A percentile compares a stretch with the other conserved stretches of the same genome.
Conservation (phyloP, 2,329 filamentous ascomycete genomes). For the Exophiala oligosperma region DNA sequence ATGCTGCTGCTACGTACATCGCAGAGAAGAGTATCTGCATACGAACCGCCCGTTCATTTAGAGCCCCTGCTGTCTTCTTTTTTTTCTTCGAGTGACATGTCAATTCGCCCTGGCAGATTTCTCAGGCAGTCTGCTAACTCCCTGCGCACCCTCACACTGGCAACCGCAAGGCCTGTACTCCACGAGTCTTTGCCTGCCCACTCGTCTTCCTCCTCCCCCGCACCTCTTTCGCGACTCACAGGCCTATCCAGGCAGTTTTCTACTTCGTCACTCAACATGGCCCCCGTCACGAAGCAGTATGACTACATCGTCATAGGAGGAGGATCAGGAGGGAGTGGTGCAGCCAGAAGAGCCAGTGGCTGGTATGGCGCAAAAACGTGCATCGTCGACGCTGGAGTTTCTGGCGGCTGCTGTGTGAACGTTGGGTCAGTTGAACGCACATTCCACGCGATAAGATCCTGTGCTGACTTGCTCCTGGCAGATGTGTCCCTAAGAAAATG, state of each 20-base stretch:
- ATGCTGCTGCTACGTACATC: neutral
- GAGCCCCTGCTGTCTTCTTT: conserved; percentile 1
- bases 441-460: conserved; percentile 1
- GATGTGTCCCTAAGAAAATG: conserved; percentile 56
- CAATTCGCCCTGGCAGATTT: conserved; percentile 17
- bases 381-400: conserved; percentile 50
- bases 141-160: conserved; percentile 13
- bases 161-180: conserved; percentile 5
- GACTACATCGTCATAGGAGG: conserved; percentile 59
- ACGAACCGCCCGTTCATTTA: neutral
- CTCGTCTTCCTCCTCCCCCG: conserved; percentile 9
- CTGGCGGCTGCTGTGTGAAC: conserved; percentile 54
- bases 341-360: conserved; percentile 50
- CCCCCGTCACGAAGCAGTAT: conserved; percentile 49
- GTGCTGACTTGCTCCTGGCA: conserved; percentile 25
- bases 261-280: conserved; percentile 40
- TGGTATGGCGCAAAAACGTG: conserved; percentile 54
- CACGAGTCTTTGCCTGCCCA: neutral
- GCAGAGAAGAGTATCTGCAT: neutral
- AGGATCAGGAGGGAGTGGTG: conserved; percentile 53
- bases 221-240: conserved; percentile 37
- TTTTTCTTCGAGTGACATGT: conserved; percentile 21
- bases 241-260: conserved; percentile 45
- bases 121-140: conserved; percentile 14
- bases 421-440: conserved; percentile 43